These are phyloP conservation scores for Aegilops sharonensis DNA, from an alignment of 176 grass and related monocot genomes.

Conservation along the genomic window DNA sequence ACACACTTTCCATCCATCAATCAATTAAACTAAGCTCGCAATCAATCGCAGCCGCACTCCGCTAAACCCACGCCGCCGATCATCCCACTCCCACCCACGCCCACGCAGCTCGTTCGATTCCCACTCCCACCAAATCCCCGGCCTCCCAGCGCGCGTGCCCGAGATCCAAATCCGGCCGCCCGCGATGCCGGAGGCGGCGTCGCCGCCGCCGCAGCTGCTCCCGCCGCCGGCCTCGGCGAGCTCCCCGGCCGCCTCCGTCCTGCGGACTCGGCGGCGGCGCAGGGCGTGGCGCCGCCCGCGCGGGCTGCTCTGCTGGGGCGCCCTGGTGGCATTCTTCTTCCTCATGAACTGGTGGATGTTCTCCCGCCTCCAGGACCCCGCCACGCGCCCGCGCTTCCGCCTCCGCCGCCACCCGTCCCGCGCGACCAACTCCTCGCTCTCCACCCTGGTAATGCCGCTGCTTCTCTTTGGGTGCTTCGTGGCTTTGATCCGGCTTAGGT, in stretches of 20 bases:
- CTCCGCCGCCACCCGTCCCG: slow-evolving; percentile 34
- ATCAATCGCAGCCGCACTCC: slow-evolving; percentile 2
- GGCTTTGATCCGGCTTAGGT: not conserved
- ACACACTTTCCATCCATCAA: not conserved
- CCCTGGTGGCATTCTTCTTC: slow-evolving; percentile 85
- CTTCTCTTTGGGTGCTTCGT: not conserved
- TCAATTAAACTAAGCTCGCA: slow-evolving; percentile 24
- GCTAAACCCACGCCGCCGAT: slow-evolving; percentile 29
- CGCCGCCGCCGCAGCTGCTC: slow-evolving; percentile 10
- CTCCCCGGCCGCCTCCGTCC: slow-evolving; percentile 22
- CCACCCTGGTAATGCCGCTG: slow-evolving; percentile 34
- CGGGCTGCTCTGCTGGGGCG: slow-evolving; percentile 56
- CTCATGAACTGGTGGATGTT: slow-evolving; percentile 99
- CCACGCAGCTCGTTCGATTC: slow-evolving; percentile 1
- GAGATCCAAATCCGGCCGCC: slow-evolving; percentile 28
- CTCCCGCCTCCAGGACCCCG: slow-evolving; percentile 86
- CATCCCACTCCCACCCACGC: not conserved
- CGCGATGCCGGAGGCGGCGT: slow-evolving; percentile 6
- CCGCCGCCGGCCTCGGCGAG: slow-evolving; percentile 10
- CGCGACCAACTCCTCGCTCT: slow-evolving; percentile 21
- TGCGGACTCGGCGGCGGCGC: slow-evolving; percentile 33
- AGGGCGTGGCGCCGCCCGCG: slow-evolving; percentile 56
- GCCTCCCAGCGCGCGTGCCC: not conserved
- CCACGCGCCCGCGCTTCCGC: slow-evolving; percentile 38
- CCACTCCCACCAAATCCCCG: not conserved